Evolutionary conservation across 495 filamentous ascomycete species (phyloP).

Genomic region (Penicillium goetzii): DNA sequence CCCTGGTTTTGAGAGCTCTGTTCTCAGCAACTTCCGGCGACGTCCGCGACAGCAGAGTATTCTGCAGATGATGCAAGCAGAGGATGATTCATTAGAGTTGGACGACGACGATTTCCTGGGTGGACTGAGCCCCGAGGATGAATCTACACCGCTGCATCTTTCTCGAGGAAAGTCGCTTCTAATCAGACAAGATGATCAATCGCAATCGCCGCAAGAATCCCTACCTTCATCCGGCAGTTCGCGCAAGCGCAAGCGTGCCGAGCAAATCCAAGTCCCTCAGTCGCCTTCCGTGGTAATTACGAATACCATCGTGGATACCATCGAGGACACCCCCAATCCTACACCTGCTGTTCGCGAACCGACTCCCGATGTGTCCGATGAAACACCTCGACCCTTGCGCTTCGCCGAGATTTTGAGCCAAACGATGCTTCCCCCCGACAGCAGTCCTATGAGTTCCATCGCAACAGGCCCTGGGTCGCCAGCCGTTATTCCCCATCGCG

Average conservation of each 20-base stretch:
- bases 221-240: slow-evolving; percentile 35
- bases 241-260: slow-evolving; percentile 44
- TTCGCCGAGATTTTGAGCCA: slow-evolving; percentile 49
- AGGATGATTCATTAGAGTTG: slow-evolving; percentile 52
- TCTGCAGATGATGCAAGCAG: slow-evolving; percentile 62
- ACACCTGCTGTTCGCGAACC: slow-evolving; percentile 19
- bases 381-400: slow-evolving; percentile 17
- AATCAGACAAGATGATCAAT: slow-evolving; percentile 19
- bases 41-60: slow-evolving; percentile 70
- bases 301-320: slow-evolving; percentile 28
- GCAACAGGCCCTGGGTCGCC: slow-evolving; percentile 17
- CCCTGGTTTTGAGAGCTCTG: slow-evolving; percentile 58
- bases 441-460: slow-evolving; percentile 42
- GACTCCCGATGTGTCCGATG: slow-evolving; percentile 11
- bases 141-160: slow-evolving; percentile 65
- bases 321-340: slow-evolving; percentile 27
- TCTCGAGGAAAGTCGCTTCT: slow-evolving; percentile 40
- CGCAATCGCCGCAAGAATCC: slow-evolving; percentile 29
- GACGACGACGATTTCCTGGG: slow-evolving; percentile 59
- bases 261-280: slow-evolving; percentile 30
- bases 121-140: slow-evolving; percentile 64
- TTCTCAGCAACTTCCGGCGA: slow-evolving; percentile 64
- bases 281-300: slow-evolving; percentile 28
- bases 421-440: slow-evolving; percentile 57
- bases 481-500: slow-evolving; percentile 14